phyloP scores from a whole-genome alignment of 768 basidiomycete genomes.

The Pisolithus sp. region DNA sequence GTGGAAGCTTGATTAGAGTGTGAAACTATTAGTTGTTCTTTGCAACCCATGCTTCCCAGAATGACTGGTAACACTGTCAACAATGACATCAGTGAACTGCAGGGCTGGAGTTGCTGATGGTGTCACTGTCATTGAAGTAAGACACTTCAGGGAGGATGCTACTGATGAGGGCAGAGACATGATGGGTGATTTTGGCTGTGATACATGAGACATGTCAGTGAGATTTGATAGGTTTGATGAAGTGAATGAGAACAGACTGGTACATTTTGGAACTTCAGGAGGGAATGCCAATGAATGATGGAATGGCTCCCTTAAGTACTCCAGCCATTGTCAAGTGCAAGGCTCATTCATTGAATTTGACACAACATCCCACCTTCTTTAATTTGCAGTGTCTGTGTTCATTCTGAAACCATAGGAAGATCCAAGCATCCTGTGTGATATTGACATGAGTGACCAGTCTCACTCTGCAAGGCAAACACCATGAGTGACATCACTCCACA shows the following conservation, averaged over 20 bases:
- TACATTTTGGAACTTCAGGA: slow-evolving; percentile 36
- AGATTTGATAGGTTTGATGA: slow-evolving; percentile 6
- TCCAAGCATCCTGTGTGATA: not conserved
- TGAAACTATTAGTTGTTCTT: slow-evolving; percentile 1
- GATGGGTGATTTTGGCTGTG: too few species aligned
- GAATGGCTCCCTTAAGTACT: slow-evolving; percentile 31
- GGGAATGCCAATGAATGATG: slow-evolving; percentile 41
- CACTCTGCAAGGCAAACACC: slow-evolving; percentile 61
- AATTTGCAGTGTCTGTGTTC: slow-evolving; percentile 7
- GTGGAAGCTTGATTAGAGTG: slow-evolving; percentile 1
- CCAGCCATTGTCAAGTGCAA: slow-evolving; percentile 76
- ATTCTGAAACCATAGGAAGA: slow-evolving; percentile 7
- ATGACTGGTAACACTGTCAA: slow-evolving; percentile 14
- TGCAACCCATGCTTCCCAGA: slow-evolving; percentile 11
- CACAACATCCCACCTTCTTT: slow-evolving; percentile 62
- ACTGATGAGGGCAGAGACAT: slow-evolving; percentile 24
- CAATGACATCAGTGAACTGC: slow-evolving; percentile 16
- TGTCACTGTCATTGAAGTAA: not conserved
- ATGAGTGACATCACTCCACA: slow-evolving; percentile 66
- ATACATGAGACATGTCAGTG: slow-evolving; percentile 8
- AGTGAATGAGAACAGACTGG: slow-evolving; percentile 10
- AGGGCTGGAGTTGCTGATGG: slow-evolving; percentile 4
- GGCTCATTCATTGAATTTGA: slow-evolving; percentile 64
- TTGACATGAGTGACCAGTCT: slow-evolving; percentile 35
- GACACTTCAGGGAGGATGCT: slow-evolving; percentile 19